phyloP scores from a whole-genome alignment of 352 stramenopile species.

The Phytophthora citricola region DNA sequence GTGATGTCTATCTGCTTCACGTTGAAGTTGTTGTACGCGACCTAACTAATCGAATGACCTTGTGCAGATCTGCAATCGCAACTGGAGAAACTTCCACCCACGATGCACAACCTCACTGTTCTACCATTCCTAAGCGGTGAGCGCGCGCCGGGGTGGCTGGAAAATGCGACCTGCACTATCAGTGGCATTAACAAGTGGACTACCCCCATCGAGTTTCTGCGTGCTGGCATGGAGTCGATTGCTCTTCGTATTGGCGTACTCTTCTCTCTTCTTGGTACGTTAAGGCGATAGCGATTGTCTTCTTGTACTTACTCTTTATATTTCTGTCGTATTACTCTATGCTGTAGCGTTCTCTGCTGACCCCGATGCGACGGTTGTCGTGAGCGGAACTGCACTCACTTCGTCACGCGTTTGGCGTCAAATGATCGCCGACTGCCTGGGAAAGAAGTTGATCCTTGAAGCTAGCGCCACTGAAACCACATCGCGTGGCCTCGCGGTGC shows the following conservation, averaged over 20 bases:
- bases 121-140: constrained; percentile 95
- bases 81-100: constrained; percentile 60
- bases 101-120: constrained; percentile 79
- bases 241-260: constrained; percentile 89
- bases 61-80: constrained; percentile 32
- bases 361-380: constrained; percentile 63
- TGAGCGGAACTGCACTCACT: constrained; percentile 81
- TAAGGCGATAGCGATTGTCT: background rate
- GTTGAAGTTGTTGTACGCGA: background rate
- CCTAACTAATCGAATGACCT: background rate
- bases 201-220: constrained; percentile 88
- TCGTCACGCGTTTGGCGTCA: constrained; percentile 87
- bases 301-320: constrained; percentile 5
- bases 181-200: constrained; percentile 93
- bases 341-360: constrained; percentile 50
- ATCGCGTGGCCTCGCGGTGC: constrained; percentile 82
- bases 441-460: constrained; percentile 75
- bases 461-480: constrained; percentile 75
- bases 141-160: constrained; percentile 92
- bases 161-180: constrained; percentile 91
- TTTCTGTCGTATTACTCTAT: background rate
- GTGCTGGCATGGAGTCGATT: constrained; percentile 91
- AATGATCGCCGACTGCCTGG: constrained; percentile 86
- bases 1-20: constrained; percentile 19
- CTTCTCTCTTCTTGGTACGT: constrained; percentile 81